Percentiles rank a stretch among this genome's conserved stretches.
Conservation (phyloP, 1,284 basidiomycete species). For the Fistulina hepatica region DNA sequence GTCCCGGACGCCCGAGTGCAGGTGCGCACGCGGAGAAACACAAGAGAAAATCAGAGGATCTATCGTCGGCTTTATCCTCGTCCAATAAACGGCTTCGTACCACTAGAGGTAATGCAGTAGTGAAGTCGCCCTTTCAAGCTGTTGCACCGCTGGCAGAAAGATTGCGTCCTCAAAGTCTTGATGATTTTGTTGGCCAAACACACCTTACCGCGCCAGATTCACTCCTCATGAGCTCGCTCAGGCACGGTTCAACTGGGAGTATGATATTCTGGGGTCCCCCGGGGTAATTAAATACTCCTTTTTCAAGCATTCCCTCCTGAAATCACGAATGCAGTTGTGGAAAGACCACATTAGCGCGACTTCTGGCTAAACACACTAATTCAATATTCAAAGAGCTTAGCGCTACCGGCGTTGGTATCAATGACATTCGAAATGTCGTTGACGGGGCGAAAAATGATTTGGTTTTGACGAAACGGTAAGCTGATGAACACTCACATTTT, state of each 20-base stretch:
- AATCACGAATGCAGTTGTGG: conserved; percentile 37
- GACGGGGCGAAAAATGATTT: conserved; percentile 73
- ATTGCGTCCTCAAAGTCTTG: conserved; percentile 47
- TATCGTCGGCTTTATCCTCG: no score
- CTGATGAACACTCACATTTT: neutral
- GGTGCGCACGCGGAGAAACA: no score
- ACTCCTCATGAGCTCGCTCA: conserved; percentile 39
- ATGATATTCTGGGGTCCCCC: conserved; percentile 71
- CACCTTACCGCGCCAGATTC: conserved; percentile 45
- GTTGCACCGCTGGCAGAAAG: conserved; percentile 54
- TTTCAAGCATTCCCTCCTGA: conserved; percentile 3
- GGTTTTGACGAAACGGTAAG: conserved; percentile 55
- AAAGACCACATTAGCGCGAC: conserved; percentile 71
- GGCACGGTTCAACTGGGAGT: conserved; percentile 41
- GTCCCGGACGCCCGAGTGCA: no score
- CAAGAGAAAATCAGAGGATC: no score
- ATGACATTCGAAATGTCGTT: conserved; percentile 71
- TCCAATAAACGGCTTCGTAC: no score
- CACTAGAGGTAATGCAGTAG: no score
- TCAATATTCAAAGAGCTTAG: conserved; percentile 68
- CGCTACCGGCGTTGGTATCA: conserved; percentile 64
- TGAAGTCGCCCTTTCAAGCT: conserved; percentile 22
- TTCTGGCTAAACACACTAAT: conserved; percentile 51
- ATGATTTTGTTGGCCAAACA: conserved; percentile 60
- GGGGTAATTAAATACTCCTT: conserved; percentile 33